phyloP scores from a whole-genome alignment of 2,329 filamentous ascomycete species.

The Trichoderma simmonsii region DNA sequence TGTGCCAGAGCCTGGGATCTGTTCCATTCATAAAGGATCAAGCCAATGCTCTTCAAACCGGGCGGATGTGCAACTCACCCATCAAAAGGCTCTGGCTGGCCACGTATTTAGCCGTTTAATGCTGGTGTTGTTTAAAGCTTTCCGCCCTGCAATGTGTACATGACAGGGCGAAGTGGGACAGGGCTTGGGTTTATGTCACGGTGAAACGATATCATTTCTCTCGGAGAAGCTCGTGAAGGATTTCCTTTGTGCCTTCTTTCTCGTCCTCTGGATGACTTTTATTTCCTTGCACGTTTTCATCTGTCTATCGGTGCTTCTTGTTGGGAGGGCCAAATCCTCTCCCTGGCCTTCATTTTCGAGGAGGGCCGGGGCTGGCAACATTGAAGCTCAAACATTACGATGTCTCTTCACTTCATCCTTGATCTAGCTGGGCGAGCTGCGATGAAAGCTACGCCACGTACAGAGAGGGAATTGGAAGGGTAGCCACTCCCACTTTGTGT shows the following conservation, averaged over 20 bases:
- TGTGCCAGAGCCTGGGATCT: constrained; percentile 94
- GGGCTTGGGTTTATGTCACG: neutral
- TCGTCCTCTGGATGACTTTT: neutral
- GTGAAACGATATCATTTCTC: neutral
- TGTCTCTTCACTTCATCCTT: constrained; percentile 10
- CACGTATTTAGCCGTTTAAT: neutral
- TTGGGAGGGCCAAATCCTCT: constrained; percentile 14
- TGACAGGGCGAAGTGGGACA: neutral
- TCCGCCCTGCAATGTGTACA: neutral
- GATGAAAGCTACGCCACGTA: neutral
- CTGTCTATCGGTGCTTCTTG: constrained; percentile 11
- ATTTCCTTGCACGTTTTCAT: neutral
- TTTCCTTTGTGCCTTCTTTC: neutral
- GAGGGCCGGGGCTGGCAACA: constrained; percentile 14
- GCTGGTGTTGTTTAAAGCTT: neutral
- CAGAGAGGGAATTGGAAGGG: neutral
- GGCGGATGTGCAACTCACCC: neutral
- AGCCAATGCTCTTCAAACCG: neutral
- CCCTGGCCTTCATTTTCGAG: neutral
- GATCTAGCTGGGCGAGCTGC: neutral
- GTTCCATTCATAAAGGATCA: constrained; percentile 74
- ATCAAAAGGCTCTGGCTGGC: neutral
- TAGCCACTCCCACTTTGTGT: neutral
- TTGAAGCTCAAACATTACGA: neutral
- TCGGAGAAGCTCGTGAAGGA: neutral